Evolutionary conservation across 768 basidiomycete species (phyloP), one percentile per base, ranked within the genome.

Genomic region (Amanita pallidorosea): DNA sequence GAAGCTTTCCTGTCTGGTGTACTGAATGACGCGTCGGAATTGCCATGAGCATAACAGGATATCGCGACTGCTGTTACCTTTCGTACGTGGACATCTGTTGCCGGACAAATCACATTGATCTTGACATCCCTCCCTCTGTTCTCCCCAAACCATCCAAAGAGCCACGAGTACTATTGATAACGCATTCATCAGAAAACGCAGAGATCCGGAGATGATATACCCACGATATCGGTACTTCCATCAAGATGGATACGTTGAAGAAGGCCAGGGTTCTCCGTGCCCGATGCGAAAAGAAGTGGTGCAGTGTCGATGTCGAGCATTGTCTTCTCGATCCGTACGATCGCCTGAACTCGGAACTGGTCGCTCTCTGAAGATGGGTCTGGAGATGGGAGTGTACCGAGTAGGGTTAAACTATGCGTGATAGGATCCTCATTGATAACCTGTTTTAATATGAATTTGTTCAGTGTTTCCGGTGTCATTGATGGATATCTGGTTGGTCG

Each of bases 41-140:
- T 25, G 9, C n/a, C 40, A 37, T 33, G 45, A 42, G 31, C 3
- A 15, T 18, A 27, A 31, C 7, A n/a, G 40, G 35, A n/a, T 27
- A 38, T 47, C 2, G 25, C 2, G 38, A 40, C 45, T 18, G 58
- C 45, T 18, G 58, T 27, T 34, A 83, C 87, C 75, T 96, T 96
- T 54, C 75, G 76, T 52, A 98, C 83, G 60, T 98, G 93, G 3
- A 83, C 79, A 7, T 92, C 87, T 0, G 91, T 97, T 1, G 91
- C 91, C 13, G 95, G 95, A 55, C 76, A 86, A 47, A 96, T 83
- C 15, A 92, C 70, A 54, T 81, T 87, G 56, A 98, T 76, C 67
- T 89, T 89, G 52, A 92, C 68, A 57, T 96, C 93, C 2, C 70
- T 56, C 51, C 70, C 68, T 49, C 72, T 63, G 7, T 65, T 57